Percentiles rank a stretch among this genome's conserved stretches.
These are phyloP conservation scores for Podosphaera xanthii DNA, from an alignment of 2,329 filamentous ascomycete genomes.

Conservation along the genomic window DNA sequence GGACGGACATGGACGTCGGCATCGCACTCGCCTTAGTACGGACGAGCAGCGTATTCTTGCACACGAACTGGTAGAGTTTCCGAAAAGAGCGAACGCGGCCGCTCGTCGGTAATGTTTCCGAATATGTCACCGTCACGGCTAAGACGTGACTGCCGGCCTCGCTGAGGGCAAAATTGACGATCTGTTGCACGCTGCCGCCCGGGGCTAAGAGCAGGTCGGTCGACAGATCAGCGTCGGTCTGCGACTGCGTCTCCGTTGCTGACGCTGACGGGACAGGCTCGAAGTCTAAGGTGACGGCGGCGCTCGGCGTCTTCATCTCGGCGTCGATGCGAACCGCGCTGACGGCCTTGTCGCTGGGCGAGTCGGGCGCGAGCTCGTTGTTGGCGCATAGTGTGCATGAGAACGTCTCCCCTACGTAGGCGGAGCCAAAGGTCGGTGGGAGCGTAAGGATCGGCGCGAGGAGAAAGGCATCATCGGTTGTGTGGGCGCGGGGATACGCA, in stretches of 20 bases:
- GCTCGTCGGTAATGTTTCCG: slow-evolving; percentile 53
- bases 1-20: slow-evolving; percentile 13
- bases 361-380: slow-evolving; percentile 41
- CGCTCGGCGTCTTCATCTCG: slow-evolving; percentile 81
- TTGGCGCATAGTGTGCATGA: slow-evolving; percentile 90
- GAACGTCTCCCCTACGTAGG: slow-evolving; percentile 90
- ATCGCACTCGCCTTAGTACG: slow-evolving; percentile 58
- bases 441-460: slow-evolving; percentile 52
- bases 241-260: neutral
- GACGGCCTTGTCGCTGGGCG: slow-evolving; percentile 24
- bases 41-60: slow-evolving; percentile 73
- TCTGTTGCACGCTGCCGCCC: slow-evolving; percentile 52
- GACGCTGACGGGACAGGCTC: slow-evolving; percentile 3
- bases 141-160: slow-evolving; percentile 89
- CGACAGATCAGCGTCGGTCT: too few species aligned
- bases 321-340: slow-evolving; percentile 65
- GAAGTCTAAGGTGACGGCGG: slow-evolving; percentile 44
- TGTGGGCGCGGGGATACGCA: slow-evolving; percentile 36
- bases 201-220: slow-evolving; percentile 22
- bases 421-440: slow-evolving; percentile 75
- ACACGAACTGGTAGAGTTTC: slow-evolving; percentile 92
- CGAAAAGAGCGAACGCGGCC: slow-evolving; percentile 65
- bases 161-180: slow-evolving; percentile 69
- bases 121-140: slow-evolving; percentile 83
- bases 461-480: slow-evolving; percentile 23